A percentile compares a stretch with the other conserved stretches of the same genome.
Evolutionary conservation across 2,329 filamentous ascomycete genomes (phyloP).

Genomic region (Xylariaceae sp.): DNA sequence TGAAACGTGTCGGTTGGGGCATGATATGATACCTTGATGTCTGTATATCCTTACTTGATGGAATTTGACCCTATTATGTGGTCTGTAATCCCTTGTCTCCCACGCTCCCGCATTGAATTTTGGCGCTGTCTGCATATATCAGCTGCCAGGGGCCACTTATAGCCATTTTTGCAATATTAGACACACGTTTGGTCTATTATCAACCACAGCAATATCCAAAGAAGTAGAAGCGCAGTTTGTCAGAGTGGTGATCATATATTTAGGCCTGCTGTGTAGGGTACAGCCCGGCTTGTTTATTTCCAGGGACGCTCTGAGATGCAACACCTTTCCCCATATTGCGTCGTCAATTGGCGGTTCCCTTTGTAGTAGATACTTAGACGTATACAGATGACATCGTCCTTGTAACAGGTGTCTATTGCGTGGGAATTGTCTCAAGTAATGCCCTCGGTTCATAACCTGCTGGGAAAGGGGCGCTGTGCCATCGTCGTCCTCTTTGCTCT

Average conservation of each 20-base stretch:
- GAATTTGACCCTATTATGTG: background rate
- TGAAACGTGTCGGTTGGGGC: background rate
- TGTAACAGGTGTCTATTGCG: background rate
- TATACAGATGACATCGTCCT: constrained; percentile 1
- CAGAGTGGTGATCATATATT: constrained; percentile 10
- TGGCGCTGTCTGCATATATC: background rate
- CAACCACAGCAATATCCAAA: no score
- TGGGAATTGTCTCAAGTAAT: background rate
- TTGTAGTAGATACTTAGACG: background rate
- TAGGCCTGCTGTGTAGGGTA: background rate
- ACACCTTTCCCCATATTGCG: constrained; percentile 3
- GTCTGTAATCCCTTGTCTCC: background rate
- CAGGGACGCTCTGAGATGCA: background rate
- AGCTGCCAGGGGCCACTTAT: background rate
- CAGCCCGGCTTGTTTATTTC: background rate
- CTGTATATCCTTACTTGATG: constrained; percentile 4
- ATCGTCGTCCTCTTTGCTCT: background rate
- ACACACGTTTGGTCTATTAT: background rate
- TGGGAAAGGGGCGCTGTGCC: background rate
- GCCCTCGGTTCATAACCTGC: background rate
- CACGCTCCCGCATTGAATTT: background rate
- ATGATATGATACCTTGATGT: background rate
- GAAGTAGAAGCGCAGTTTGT: background rate
- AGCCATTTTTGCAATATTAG: background rate
- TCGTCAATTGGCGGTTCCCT: background rate